A percentile compares a stretch with the other conserved stretches of the same genome.
phyloP scores from a whole-genome alignment of 2,329 filamentous ascomycete genomes.

The Pseudogymnoascus destructans region DNA sequence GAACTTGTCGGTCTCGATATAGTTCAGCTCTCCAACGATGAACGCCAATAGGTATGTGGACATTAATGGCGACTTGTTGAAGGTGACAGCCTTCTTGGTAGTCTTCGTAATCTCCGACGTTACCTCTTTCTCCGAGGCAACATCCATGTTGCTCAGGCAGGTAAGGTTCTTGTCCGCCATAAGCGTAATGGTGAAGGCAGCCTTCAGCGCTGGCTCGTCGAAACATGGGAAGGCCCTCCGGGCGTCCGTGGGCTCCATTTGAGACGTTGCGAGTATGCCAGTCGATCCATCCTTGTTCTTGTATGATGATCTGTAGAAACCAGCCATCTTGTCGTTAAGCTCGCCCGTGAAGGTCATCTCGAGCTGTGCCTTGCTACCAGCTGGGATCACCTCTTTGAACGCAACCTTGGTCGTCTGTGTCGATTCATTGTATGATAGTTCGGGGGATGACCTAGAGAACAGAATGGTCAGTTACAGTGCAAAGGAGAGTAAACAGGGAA shows the following conservation, averaged over 20 bases:
- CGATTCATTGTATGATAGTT: constrained; percentile 61
- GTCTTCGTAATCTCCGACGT: constrained; percentile 46
- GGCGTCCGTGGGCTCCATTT: constrained; percentile 95
- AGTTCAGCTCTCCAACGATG: constrained; percentile 85
- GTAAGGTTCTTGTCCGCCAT: constrained; percentile 83
- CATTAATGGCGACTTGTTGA: constrained; percentile 87
- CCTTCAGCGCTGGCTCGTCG: constrained; percentile 89
- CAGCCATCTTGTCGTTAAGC: constrained; percentile 91
- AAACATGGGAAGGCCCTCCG: constrained; percentile 91
- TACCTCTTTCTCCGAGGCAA: constrained; percentile 64
- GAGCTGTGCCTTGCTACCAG: constrained; percentile 65
- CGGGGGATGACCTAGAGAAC: constrained; percentile 42
- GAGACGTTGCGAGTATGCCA: constrained; percentile 75
- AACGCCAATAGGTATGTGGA: constrained; percentile 93
- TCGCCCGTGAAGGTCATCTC: constrained; percentile 66
- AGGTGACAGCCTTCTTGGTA: constrained; percentile 75
- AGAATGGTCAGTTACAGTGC: constrained; percentile 25
- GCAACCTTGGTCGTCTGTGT: constrained; percentile 71
- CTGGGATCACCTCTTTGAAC: constrained; percentile 59
- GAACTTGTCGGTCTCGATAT: constrained; percentile 85
- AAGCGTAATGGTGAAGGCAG: constrained; percentile 80
- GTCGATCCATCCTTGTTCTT: constrained; percentile 67
- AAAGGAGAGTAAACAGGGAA: constrained; percentile 12
- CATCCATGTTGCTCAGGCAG: constrained; percentile 95
- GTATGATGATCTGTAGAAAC: constrained; percentile 93